Conservation (phyloP, 139 green algal species). For the Chlorella sp. region DNA sequence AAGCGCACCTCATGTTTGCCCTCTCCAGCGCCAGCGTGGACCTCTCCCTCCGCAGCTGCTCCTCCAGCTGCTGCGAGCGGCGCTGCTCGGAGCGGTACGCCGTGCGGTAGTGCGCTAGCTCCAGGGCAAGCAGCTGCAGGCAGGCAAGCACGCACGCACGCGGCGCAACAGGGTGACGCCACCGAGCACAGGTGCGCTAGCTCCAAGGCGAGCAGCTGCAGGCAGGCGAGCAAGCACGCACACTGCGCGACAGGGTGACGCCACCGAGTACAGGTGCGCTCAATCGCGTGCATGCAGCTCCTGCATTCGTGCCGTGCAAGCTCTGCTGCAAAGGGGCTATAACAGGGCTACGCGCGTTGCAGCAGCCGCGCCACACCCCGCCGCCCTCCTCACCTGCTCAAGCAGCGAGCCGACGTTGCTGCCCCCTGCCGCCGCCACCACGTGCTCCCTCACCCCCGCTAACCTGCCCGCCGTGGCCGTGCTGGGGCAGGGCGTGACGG, state of each 20-base stretch:
- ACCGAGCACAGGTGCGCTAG: background rate
- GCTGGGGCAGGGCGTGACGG: too few relatives aligned
- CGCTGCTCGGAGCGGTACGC: background rate
- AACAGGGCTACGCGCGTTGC: too few relatives aligned
- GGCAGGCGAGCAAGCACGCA: background rate
- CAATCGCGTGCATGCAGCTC: background rate
- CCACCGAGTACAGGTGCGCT: background rate
- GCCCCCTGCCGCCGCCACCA: too few relatives aligned
- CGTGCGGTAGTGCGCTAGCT: background rate
- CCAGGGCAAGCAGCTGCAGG: background rate
- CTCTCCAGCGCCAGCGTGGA: background rate
- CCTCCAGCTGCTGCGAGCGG: background rate
- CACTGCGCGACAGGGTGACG: background rate
- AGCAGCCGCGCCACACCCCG: too few relatives aligned
- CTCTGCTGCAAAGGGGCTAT: too few relatives aligned
- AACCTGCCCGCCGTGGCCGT: too few relatives aligned
- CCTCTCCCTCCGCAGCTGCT: background rate
- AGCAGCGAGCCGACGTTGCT: too few relatives aligned
- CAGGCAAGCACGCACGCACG: background rate
- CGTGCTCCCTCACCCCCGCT: too few relatives aligned
- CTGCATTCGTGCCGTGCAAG: too few relatives aligned
- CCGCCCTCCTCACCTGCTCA: too few relatives aligned
- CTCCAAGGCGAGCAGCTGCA: background rate
- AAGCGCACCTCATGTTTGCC: slow-evolving; percentile 1
- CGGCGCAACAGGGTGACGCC: too few relatives aligned